Evolutionary conservation across 2,329 filamentous ascomycete genomes (phyloP).

Genomic region (Arthroderma uncinatum): DNA sequence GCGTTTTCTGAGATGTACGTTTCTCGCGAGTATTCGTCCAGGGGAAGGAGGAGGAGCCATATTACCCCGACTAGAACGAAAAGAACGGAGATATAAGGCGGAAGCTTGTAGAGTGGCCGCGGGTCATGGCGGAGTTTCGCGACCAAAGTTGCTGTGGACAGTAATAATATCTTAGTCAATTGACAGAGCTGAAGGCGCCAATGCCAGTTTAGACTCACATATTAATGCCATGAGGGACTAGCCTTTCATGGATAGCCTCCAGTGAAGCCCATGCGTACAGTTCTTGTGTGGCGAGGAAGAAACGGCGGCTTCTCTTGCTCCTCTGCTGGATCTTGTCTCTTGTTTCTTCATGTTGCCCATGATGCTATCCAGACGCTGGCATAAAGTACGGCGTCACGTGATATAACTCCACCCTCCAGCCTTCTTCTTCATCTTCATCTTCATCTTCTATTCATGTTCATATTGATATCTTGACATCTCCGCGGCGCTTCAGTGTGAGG

Average conservation of each 20-base stretch:
- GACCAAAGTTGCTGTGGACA: constrained; percentile 26
- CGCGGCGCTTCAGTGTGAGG: neutral
- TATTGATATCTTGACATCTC: no score
- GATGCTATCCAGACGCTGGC: neutral
- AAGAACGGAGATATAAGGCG: constrained; percentile 75
- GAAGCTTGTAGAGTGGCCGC: constrained; percentile 58
- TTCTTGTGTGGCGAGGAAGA: neutral
- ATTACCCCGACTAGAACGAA: constrained; percentile 74
- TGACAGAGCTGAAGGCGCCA: neutral
- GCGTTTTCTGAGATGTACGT: constrained; percentile 99
- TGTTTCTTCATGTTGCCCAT: no score
- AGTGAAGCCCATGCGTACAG: constrained; percentile 14
- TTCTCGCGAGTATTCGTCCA: constrained; percentile 78
- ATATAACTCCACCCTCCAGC: neutral
- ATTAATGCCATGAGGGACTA: constrained; percentile 30
- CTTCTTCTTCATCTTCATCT: neutral
- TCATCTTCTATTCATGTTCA: no score
- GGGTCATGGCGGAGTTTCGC: constrained; percentile 62
- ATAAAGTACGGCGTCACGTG: neutral
- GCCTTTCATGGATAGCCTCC: constrained; percentile 20
- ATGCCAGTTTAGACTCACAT: constrained; percentile 23
- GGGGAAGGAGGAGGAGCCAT: constrained; percentile 81
- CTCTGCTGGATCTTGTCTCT: neutral
- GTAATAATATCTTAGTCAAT: neutral
- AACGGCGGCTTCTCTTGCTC: neutral